Conservation (phyloP, 2,329 filamentous ascomycete species). For the Xylariomycetidae sp. region DNA sequence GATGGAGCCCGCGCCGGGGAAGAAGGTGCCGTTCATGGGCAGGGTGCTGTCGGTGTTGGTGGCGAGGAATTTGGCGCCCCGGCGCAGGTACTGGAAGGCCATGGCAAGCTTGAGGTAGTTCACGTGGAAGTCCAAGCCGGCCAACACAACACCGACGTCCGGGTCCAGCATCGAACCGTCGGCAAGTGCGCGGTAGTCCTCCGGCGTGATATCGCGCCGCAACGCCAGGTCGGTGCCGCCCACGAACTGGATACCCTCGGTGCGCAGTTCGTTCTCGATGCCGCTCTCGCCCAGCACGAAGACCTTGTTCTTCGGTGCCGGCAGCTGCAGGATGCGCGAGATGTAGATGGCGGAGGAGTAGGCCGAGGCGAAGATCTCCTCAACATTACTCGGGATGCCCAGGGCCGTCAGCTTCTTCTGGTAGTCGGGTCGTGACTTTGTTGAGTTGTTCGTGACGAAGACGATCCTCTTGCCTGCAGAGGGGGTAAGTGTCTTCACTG, state of each 20-base stretch:
- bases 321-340: slow-evolving; percentile 78
- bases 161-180: slow-evolving; percentile 73
- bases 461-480: slow-evolving; percentile 76
- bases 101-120: slow-evolving; percentile 89
- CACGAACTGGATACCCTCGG: slow-evolving; percentile 72
- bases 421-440: slow-evolving; percentile 89
- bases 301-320: slow-evolving; percentile 79
- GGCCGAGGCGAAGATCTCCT: slow-evolving; percentile 93
- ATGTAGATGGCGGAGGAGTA: slow-evolving; percentile 97
- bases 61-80: slow-evolving; percentile 80
- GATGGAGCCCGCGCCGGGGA: slow-evolving; percentile 85
- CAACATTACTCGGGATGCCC: slow-evolving; percentile 71
- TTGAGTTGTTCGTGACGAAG: slow-evolving; percentile 99
- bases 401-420: slow-evolving; percentile 80
- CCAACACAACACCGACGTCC: slow-evolving; percentile 83
- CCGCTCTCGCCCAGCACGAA: slow-evolving; percentile 89
- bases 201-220: slow-evolving; percentile 70
- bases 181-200: slow-evolving; percentile 75
- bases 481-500: background rate
- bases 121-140: slow-evolving; percentile 87
- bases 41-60: slow-evolving; percentile 92
- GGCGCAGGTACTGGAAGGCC: slow-evolving; percentile 78
- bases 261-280: slow-evolving; percentile 79
- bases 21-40: slow-evolving; percentile 73
- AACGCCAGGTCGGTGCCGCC: slow-evolving; percentile 79